phyloP scores from a whole-genome alignment of 2,329 filamentous ascomycete species.

The Talaromyces rugulosus region DNA sequence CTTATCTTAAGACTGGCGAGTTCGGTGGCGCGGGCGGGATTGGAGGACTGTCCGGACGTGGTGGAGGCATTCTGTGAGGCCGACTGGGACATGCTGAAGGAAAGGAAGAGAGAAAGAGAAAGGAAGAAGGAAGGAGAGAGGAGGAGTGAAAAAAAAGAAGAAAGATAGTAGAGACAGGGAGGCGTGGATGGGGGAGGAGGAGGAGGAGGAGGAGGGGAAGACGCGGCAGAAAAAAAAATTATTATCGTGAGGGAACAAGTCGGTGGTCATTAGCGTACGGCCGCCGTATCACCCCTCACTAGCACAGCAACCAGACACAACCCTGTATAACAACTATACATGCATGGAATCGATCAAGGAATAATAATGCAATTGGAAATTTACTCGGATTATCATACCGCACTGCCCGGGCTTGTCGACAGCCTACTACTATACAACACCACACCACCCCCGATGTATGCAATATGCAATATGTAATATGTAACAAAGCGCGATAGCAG shows the following conservation, averaged over 20 bases:
- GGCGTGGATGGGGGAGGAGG: slow-evolving; percentile 14
- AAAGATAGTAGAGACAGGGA: background rate
- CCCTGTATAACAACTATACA: background rate
- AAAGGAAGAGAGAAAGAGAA: slow-evolving; percentile 15
- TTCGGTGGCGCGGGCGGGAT: slow-evolving; percentile 49
- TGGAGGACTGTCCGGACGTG: slow-evolving; percentile 40
- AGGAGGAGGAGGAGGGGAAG: slow-evolving; percentile 23
- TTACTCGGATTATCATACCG: background rate
- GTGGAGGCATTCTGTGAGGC: slow-evolving; percentile 32
- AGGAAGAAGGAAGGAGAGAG: slow-evolving; percentile 14
- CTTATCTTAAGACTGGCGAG: slow-evolving; percentile 61
- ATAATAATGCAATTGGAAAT: background rate
- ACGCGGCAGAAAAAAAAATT: slow-evolving; percentile 26
- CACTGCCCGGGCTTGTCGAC: too few relatives aligned
- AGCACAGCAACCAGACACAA: background rate
- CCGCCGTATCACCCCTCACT: background rate
- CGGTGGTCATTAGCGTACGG: background rate
- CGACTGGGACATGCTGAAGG: slow-evolving; percentile 37
- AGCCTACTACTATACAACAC: background rate
- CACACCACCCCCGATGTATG: background rate
- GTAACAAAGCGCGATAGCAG: background rate
- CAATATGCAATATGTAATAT: background rate
- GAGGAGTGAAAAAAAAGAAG: background rate
- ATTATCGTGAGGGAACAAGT: slow-evolving; percentile 1
- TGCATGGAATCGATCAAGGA: background rate